A percentile compares a stretch with the other conserved stretches of the same genome.
Evolutionary conservation across 352 stramenopile genomes (phyloP).

Genomic region (Phytopythium cucurbitacearum): DNA sequence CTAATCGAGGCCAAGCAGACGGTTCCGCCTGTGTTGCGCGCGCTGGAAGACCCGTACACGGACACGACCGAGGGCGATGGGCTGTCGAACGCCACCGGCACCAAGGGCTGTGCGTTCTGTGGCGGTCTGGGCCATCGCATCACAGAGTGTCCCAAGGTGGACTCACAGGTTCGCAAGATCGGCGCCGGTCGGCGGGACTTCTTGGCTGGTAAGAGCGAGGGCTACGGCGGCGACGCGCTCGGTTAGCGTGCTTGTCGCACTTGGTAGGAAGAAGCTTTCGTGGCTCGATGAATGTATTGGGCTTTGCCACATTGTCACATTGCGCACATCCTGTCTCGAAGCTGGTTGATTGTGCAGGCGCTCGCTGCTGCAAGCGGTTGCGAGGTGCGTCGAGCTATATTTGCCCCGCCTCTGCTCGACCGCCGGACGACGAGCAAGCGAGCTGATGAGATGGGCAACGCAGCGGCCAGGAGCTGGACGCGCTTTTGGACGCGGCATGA

Average conservation of each 20-base stretch:
- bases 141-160: constrained; percentile 98
- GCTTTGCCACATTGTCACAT: too few species aligned
- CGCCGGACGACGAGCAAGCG: constrained; percentile 4
- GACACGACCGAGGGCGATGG: constrained; percentile 63
- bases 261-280: too few species aligned
- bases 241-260: constrained; percentile 24
- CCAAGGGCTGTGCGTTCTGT: constrained; percentile 97
- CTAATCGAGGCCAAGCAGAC: constrained; percentile 98
- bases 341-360: background rate
- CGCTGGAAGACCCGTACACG: constrained; percentile 96
- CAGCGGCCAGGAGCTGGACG: constrained; percentile 55
- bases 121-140: constrained; percentile 98
- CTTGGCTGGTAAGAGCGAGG: constrained; percentile 87
- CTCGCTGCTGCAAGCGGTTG: background rate
- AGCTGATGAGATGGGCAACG: constrained; percentile 63
- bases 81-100: constrained; percentile 66
- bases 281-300: too few species aligned
- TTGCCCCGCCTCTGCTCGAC: background rate
- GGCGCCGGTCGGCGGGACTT: constrained; percentile 92
- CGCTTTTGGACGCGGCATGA: constrained; percentile 79
- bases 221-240: constrained; percentile 93
- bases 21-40: constrained; percentile 95
- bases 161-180: constrained; percentile 96
- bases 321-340: background rate
- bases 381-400: constrained; percentile 1